phyloP scores from a whole-genome alignment of 352 stramenopile species.

The Globisporangium acanthophoron region DNA sequence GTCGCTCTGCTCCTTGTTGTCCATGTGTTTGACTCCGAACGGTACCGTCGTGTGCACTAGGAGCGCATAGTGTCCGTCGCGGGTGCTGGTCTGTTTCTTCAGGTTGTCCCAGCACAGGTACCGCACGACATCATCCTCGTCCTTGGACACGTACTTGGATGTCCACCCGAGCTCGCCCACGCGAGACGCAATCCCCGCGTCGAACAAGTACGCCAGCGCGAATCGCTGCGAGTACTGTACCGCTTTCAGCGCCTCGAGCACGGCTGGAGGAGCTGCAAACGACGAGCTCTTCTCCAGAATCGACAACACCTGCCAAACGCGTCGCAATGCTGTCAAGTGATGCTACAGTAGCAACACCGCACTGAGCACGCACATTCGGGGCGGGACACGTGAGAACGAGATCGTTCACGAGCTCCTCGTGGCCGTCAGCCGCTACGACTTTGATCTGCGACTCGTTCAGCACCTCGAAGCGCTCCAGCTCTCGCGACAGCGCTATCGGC shows the following conservation, averaged over 20 bases:
- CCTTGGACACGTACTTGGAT: conserved; percentile 45
- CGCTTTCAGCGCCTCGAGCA: conserved; percentile 30
- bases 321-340: background rate
- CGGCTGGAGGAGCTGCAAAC: conserved; percentile 20
- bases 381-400: conserved; percentile 68
- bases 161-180: conserved; percentile 54
- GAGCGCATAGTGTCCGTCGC: conserved; percentile 20
- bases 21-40: conserved; percentile 56
- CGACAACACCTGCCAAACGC: conserved; percentile 23
- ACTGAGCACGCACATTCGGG: conserved; percentile 26
- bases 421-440: conserved; percentile 31
- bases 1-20: conserved; percentile 42
- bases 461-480: conserved; percentile 50
- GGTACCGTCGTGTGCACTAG: conserved; percentile 64
- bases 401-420: conserved; percentile 51
- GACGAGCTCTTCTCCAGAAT: conserved; percentile 47
- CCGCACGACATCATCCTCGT: conserved; percentile 61
- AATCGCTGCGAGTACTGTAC: conserved; percentile 71
- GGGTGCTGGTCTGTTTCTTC: conserved; percentile 33
- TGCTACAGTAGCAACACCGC: too few species aligned
- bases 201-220: conserved; percentile 58
- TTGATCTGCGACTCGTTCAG: conserved; percentile 42
- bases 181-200: conserved; percentile 23
- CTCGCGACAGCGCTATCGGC: conserved; percentile 28
- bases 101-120: conserved; percentile 76